phyloP scores from a whole-genome alignment of 305 asterid species.

The Ruellia speciosa region DNA sequence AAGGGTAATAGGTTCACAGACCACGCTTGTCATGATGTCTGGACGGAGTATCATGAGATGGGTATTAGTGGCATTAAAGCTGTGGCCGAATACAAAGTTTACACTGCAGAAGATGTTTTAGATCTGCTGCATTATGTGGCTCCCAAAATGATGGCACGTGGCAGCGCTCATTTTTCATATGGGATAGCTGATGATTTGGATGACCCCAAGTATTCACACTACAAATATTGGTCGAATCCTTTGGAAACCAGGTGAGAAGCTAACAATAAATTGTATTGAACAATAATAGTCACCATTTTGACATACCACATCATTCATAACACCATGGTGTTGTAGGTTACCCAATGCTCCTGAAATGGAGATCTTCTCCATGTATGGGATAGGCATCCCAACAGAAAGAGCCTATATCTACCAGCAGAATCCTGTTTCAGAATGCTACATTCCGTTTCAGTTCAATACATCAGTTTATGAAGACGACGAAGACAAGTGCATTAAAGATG shows the following conservation, averaged over 20 bases:
- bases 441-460: constrained; percentile 72
- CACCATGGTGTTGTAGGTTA: constrained; percentile 34
- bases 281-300: no score
- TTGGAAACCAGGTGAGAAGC: constrained; percentile 66
- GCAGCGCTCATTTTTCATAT: constrained; percentile 74
- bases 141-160: constrained; percentile 85
- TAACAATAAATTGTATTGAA: neutral
- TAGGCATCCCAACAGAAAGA: constrained; percentile 75
- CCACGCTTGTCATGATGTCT: constrained; percentile 65
- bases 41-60: constrained; percentile 91
- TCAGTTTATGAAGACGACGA: constrained; percentile 46
- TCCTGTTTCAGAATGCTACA: constrained; percentile 59
- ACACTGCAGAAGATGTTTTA: constrained; percentile 60
- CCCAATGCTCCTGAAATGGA: constrained; percentile 93
- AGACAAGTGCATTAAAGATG: constrained; percentile 49
- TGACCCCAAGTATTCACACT: constrained; percentile 64
- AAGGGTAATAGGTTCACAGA: constrained; percentile 62
- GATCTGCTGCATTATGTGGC: constrained; percentile 75
- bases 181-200: constrained; percentile 87
- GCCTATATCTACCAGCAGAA: constrained; percentile 58
- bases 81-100: constrained; percentile 67
- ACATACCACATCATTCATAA: no score
- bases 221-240: constrained; percentile 89
- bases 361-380: constrained; percentile 69
- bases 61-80: constrained; percentile 71